Base-by-base conservation (phyloP, 148 eudicot species). In the Cornus suecica region DNA sequence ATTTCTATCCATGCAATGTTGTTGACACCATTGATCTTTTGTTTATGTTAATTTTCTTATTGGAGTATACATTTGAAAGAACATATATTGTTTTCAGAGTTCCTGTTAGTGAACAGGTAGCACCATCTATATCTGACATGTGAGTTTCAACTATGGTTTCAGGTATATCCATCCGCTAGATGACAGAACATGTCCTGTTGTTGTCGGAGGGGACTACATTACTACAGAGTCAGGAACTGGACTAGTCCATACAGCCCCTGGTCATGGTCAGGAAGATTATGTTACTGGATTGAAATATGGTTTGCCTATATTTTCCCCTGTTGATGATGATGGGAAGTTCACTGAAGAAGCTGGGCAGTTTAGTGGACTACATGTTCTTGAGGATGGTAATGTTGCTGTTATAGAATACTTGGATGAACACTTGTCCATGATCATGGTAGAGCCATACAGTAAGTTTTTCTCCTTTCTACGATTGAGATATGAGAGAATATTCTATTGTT, bases 141-240 rank as follows among this genome's bases (percentile, higher is more conserved):
- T 70, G 52, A 16, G 58, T 62, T 48, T 48, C 22, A n/a, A 66
- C 28, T 34, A 41, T 29, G 70, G 70, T 65, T 78, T 74, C 85
- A 90, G 94, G 83, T 96, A 96, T 73, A 74, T 81, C 66, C 99
- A 96, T 81, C 99, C 99, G 64, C 56, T 93, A 68, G 91, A 88
- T 76, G 71, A 85, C 67, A 81, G 89, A 86, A 90, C 90, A 83
- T 96, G 99, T 78, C 97, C 91, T 4, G 97, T 95, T 78, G 97
- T 95, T 61, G 66, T 91, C 41, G 99, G 99, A 30, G 97, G 97
- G 66, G 99, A 95, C 81, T 95, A 95, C 78, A 95, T 95, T 65
- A 95, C 99, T 69, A 95, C 99, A n/a, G 99, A 95, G 76, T 95
- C 99, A 16, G 99, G 99, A 85, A 95, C 99, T 76, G 99, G 99